These are phyloP conservation scores for Acanthamoeba lenticulata DNA, from an alignment of 208 protist genomes.

Conservation along the genomic window DNA sequence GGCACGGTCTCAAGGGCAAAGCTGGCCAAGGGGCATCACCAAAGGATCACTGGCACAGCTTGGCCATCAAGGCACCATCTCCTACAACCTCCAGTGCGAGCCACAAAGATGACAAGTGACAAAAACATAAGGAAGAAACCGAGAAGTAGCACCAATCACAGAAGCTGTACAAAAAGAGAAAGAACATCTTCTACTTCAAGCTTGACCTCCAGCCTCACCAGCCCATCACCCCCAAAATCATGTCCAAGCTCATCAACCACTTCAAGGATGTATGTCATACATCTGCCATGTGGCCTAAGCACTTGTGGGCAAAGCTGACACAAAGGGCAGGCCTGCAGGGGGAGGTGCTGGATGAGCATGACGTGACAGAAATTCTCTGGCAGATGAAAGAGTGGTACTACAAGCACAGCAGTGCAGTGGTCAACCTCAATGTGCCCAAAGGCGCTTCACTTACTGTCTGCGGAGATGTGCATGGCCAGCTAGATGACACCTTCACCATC, in stretches of 20 bases:
- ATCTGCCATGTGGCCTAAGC: neutral
- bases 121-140: neutral
- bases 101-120: neutral
- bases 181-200: constrained; percentile 13
- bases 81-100: neutral
- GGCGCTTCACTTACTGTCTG: constrained; percentile 93
- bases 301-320: neutral
- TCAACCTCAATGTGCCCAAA: constrained; percentile 22
- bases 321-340: neutral
- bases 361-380: neutral
- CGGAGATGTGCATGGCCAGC: constrained; percentile 98
- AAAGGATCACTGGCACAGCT: too few species aligned
- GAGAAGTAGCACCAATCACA: neutral
- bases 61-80: too few species aligned
- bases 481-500: constrained; percentile 96
- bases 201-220: constrained; percentile 24
- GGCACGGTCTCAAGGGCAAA: too few species aligned
- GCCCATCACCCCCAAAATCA: constrained; percentile 23
- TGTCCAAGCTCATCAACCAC: constrained; percentile 49
- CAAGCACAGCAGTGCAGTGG: constrained; percentile 33
- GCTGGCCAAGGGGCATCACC: too few species aligned
- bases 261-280: constrained; percentile 36
- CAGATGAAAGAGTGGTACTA: constrained; percentile 43
- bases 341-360: constrained; percentile 27
- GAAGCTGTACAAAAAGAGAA: constrained; percentile 43